Base-by-base conservation (phyloP, 257 asterid genomes). In the Nicotiana paniculata region DNA sequence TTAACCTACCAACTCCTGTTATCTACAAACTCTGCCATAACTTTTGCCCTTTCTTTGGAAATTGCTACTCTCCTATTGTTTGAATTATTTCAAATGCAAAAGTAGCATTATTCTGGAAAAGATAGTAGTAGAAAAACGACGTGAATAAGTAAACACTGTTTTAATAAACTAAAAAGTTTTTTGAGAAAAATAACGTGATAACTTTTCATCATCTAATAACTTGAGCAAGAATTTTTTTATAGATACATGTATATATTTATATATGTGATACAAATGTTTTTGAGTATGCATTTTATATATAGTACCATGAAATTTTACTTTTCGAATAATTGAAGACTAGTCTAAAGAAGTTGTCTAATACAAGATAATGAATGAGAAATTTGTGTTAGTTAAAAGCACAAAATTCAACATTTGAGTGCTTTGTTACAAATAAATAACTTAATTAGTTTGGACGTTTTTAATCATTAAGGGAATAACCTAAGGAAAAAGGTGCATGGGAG, bases 1-100 rank as follows among this genome's bases (percentile, higher is more conserved):
- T 84, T 83, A 88, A 83, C 88, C 85, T 87, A 79, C 90, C 83
- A 82, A 85, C 77, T 86, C 89, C 9, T 10, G 16, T 30, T 61
- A 82, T 57, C 43, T 82, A 43, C 68, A 58, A 80, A 67, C 61
- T 72, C 76, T 85, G 85, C 89, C 89, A 83, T 87, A 77, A 86
- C 77, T 81, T 83, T 83, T 84, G 84, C 79, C 81, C 86, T 37
- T 77, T 33, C 11, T 58, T 35, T 78, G 69, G 59, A 57, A 63
- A 37, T 33, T 18, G 39, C 82, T 4, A 10, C 18, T 3, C 5
- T 78, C 3, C 18, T 33, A 1, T 77, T 10, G 17, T 37, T 57
- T 77, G 28, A 1, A 77, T 28, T 16, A 16, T 77, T 66, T 66
- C 28, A 35, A 67, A 16, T 32, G 26, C 16, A 67, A 61, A 43